A percentile compares a stretch with the other conserved stretches of the same genome.
Evolutionary conservation across 176 grass and related monocot genomes (phyloP).

Genomic region (Eragrostis nindensis): DNA sequence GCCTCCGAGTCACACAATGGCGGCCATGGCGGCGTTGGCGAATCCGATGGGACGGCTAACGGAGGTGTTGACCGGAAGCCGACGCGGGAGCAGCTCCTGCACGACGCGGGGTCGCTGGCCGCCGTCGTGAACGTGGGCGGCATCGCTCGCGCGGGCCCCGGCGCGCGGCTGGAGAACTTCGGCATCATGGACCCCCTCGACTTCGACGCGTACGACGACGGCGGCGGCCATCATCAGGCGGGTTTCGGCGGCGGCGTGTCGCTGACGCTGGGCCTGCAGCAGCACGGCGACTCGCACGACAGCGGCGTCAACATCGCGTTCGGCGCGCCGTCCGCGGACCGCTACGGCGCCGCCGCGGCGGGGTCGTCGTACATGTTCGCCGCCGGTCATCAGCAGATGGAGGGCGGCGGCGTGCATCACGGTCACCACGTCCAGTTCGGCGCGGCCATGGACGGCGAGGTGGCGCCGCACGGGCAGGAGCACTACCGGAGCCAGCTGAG

Average conservation of each 20-base stretch:
- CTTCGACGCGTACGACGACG: constrained; percentile 60
- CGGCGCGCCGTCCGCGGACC: constrained; percentile 40
- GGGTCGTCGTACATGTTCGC: constrained; percentile 38
- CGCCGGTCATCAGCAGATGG: constrained; percentile 40
- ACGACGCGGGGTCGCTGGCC: constrained; percentile 67
- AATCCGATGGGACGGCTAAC: neutral
- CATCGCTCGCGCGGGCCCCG: neutral
- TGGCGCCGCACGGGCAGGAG: constrained; percentile 31
- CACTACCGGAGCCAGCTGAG: constrained; percentile 42
- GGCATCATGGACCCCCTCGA: constrained; percentile 57
- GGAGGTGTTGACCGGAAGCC: constrained; percentile 61
- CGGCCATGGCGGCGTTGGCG: neutral
- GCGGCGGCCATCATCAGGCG: constrained; percentile 25
- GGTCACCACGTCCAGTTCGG: constrained; percentile 44
- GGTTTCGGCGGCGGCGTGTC: constrained; percentile 53
- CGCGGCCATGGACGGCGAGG: constrained; percentile 37
- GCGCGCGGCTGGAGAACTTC: constrained; percentile 41
- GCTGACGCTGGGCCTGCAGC: constrained; percentile 82
- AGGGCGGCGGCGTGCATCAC: constrained; percentile 40
- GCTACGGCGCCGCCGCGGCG: constrained; percentile 15
- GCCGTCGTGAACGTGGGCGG: constrained; percentile 68
- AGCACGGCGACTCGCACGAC: constrained; percentile 57
- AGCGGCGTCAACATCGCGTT: constrained; percentile 63
- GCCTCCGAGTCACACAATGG: constrained; percentile 25
- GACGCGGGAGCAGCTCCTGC: constrained; percentile 64